Evolutionary conservation across 1,284 basidiomycete genomes (phyloP).

Genomic region (Ustilago cynodontis): DNA sequence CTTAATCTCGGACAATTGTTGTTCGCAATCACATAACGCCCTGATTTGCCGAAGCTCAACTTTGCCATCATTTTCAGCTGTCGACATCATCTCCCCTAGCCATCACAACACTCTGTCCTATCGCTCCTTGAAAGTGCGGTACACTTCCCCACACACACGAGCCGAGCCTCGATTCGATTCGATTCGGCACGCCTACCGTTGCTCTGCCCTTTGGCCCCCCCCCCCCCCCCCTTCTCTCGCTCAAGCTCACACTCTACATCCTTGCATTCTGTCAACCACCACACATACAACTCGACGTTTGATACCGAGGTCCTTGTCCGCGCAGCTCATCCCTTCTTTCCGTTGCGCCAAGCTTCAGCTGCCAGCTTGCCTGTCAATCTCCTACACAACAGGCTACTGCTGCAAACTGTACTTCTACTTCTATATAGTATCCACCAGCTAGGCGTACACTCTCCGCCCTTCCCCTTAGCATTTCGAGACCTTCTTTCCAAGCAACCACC

Average conservation of each 20-base stretch:
- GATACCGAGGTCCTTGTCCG: constrained; percentile 15
- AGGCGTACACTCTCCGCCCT: neutral
- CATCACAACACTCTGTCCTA: constrained; percentile 4
- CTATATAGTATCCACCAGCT: neutral
- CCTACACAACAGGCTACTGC: neutral
- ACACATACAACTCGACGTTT: neutral
- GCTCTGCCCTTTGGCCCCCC: neutral
- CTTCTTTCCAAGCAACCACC: neutral
- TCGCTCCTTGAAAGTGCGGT: neutral
- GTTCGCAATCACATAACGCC: neutral
- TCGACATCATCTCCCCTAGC: constrained; percentile 1
- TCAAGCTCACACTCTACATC: neutral
- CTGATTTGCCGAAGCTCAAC: neutral
- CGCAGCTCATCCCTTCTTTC: neutral
- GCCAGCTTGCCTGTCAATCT: neutral
- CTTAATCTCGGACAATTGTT: constrained; percentile 4
- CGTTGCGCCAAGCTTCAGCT: neutral
- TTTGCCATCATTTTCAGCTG: neutral
- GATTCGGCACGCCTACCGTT: neutral
- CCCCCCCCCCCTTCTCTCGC: neutral
- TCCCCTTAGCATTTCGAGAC: neutral
- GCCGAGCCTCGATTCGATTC: neutral
- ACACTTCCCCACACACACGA: constrained; percentile 1
- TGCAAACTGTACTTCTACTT: neutral
- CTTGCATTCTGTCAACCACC: neutral